Conservation (phyloP, 2,329 filamentous ascomycete genomes). For the Microsporum audouinii region DNA sequence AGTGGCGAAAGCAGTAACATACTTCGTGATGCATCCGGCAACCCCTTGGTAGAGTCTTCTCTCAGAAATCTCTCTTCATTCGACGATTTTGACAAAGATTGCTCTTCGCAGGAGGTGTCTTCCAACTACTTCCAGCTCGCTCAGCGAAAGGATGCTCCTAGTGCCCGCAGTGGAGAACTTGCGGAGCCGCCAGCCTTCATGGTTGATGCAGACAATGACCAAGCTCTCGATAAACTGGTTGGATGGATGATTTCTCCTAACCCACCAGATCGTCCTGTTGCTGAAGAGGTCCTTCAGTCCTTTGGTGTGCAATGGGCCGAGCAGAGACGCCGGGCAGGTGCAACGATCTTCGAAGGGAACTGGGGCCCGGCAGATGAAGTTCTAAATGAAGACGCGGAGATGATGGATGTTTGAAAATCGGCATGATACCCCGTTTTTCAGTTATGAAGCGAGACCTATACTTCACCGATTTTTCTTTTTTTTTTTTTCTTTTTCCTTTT, state of each 20-base stretch:
- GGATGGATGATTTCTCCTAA: conserved; percentile 76
- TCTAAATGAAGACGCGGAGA: conserved; percentile 48
- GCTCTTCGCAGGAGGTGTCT: conserved; percentile 3
- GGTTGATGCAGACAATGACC: conserved; percentile 58
- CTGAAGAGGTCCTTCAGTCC: conserved; percentile 60
- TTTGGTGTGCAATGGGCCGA: conserved; percentile 73
- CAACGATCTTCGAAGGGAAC: conserved; percentile 92
- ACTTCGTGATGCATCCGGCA: conserved; percentile 61
- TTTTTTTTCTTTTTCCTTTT: not conserved
- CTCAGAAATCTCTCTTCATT: conserved; percentile 29
- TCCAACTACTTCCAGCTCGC: not conserved
- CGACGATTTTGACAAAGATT: conserved; percentile 22
- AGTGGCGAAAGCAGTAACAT: conserved; percentile 58
- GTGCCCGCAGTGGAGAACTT: conserved; percentile 45
- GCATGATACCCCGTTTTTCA: not conserved
- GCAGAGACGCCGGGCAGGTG: conserved; percentile 64
- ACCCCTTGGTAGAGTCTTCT: conserved; percentile 40
- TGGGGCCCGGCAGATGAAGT: conserved; percentile 71
- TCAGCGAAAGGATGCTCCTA: not conserved
- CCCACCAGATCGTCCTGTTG: conserved; percentile 59
- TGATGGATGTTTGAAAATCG: conserved; percentile 46
- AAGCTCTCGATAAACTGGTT: conserved; percentile 74
- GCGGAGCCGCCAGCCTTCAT: conserved; percentile 74
- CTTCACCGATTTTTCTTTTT: not conserved
- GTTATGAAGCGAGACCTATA: not conserved